Conservation (phyloP, 148 eudicot species). For the Amaranthus cruentus region DNA sequence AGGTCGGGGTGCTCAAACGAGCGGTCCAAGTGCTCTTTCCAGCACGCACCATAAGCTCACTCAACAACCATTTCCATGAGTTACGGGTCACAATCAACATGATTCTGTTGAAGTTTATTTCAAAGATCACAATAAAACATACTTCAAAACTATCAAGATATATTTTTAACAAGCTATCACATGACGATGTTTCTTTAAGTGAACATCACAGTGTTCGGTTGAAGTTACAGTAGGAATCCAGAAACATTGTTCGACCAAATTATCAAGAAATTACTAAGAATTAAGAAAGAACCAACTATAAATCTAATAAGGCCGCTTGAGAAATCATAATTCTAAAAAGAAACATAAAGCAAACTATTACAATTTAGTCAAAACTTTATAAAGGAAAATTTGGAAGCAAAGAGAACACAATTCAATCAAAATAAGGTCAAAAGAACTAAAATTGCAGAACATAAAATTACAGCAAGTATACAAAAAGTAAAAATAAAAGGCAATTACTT, state of each 20-base stretch:
- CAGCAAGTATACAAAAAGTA: not conserved
- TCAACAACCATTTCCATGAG: too few species aligned
- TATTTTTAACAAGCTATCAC: too few species aligned
- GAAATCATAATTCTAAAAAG: not conserved
- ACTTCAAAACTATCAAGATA: not conserved
- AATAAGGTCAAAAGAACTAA: not conserved
- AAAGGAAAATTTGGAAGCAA: not conserved
- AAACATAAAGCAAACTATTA: too few species aligned
- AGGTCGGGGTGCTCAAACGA: too few species aligned
- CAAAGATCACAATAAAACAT: not conserved
- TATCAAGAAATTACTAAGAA: not conserved
- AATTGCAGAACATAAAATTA: not conserved
- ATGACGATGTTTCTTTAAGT: too few species aligned
- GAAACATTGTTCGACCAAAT: not conserved
- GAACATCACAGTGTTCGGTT: too few species aligned
- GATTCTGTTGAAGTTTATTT: not conserved
- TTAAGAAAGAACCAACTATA: not conserved
- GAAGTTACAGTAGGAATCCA: too few species aligned
- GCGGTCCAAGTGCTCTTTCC: too few species aligned
- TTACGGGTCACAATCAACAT: too few species aligned
- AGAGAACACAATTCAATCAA: not conserved
- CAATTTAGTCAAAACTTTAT: not conserved
- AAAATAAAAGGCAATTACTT: conserved; percentile 29
- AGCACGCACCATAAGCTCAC: too few species aligned
- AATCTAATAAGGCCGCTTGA: not conserved